Evolutionary conservation across 352 stramenopile species (phyloP), one percentile per base, ranked within the genome.

Genomic region (Phytopythium oedochilum): DNA sequence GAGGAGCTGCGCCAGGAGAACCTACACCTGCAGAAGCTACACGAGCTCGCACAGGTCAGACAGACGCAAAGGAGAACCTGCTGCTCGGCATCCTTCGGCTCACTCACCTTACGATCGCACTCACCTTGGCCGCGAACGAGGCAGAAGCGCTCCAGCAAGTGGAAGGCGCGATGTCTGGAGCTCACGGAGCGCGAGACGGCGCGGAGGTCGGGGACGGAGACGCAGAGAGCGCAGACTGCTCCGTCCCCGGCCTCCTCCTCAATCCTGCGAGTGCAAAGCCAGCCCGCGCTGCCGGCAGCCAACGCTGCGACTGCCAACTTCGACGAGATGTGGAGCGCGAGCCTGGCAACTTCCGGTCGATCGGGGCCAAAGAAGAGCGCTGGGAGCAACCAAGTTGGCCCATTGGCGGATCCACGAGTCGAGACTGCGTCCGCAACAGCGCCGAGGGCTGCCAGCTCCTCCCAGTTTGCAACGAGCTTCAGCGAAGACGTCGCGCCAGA

Each of bases 141-240:
- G 39, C 43, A 90, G 70, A 88, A 88, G 69, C 80, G 80, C 17
- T 82, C 73, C 48, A 56, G 68, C 52, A 90, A 90, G 57, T 90
- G 80, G 80, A 90, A 88, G 53, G 63, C 67, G 36, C 67, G 75
- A 12, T 88, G 67, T 36, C 52, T 78, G 22, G 73, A 80, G 7
- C 61, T 88, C 11, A 70, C 66, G 0, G 70, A 82, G 49, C 57
- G 64, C 5, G 71, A 88, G 53, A 53, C 70, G 2, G 56, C 70
- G 34, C 63, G 74, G 38, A 59, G 66, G 42, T 75, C 70, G 31
- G 63, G 77, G 3, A 65, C 73, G 45, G n/a, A 15, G 20, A 38
- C 20, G 18, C 68, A 83, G 54, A 70, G 72, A 5, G 70, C 55
- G 14, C 65, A 78, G 36, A 73, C 70, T 2, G 69, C 73, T 28